Conservation (phyloP, 2,329 filamentous ascomycete genomes). For the Fusarium robinianum region DNA sequence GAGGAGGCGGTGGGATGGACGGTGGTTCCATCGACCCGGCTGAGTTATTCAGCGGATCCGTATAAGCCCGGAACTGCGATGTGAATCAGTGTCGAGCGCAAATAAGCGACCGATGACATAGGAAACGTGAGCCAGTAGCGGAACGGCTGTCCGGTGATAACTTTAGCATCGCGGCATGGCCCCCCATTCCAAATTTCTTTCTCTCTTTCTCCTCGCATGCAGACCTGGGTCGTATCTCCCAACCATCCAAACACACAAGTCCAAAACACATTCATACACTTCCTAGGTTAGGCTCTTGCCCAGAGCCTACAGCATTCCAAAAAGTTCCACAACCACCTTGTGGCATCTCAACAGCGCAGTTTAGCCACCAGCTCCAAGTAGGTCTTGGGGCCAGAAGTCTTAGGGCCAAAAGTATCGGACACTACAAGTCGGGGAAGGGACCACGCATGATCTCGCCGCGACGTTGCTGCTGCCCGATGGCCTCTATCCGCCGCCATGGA, state of each 20-base stretch:
- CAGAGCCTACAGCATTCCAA: too few species aligned
- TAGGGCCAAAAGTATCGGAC: too few species aligned
- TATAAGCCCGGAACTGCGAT: conserved; percentile 62
- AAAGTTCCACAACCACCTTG: too few species aligned
- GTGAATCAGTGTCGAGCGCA: conserved; percentile 29
- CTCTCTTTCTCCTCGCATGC: conserved; percentile 25
- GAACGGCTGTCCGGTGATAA: conserved; percentile 33
- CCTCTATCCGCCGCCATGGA: too few species aligned
- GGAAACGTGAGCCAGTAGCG: conserved; percentile 26
- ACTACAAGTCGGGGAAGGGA: too few species aligned
- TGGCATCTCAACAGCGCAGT: too few species aligned
- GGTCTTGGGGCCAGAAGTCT: too few species aligned
- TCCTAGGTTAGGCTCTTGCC: conserved; percentile 15
- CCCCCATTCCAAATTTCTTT: conserved; percentile 38
- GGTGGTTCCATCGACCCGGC: conserved; percentile 57
- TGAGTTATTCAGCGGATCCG: conserved; percentile 57
- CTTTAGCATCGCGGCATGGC: conserved; percentile 36
- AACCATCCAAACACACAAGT: conserved; percentile 25
- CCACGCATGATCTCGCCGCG: too few species aligned
- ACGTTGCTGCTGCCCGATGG: too few species aligned
- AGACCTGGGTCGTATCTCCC: conserved; percentile 32
- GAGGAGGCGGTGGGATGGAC: conserved; percentile 62
- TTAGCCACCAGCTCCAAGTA: too few species aligned
- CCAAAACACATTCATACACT: conserved; percentile 34
- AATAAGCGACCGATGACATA: conserved; percentile 29